Evolutionary conservation across 129 eudicot species (phyloP).

Genomic region (Helianthus annuus): HanXRQr2.0-SUNRISE NC_035446.2:162911827-162912326

Average conservation of each 20-base stretch:
- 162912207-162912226: slow-evolving; percentile 22
- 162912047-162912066: slow-evolving; percentile 80
- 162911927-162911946: slow-evolving; percentile 69
- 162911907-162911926: neutral
- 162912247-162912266: neutral
- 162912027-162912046: slow-evolving; percentile 89
- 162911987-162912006: slow-evolving; percentile 82
- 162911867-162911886: neutral
- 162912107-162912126: neutral
- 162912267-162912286: neutral
- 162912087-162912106: slow-evolving; percentile 65
- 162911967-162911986: slow-evolving; percentile 91
- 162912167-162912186: slow-evolving; percentile 82
- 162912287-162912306: slow-evolving; percentile 80
- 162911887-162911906: neutral
- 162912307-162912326: slow-evolving; percentile 94
- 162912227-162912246: slow-evolving; percentile 17
- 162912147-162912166: slow-evolving; percentile 2
- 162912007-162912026: slow-evolving; percentile 63
- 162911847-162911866: neutral
- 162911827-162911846: neutral
- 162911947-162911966: slow-evolving; percentile 77
- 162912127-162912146: neutral
- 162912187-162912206: slow-evolving; percentile 63
- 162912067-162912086: slow-evolving; percentile 84